A percentile compares a stretch with the other conserved stretches of the same genome.
Evolutionary conservation across 2,329 filamentous ascomycete species (phyloP).

Genomic region (Lachnellula hyalina): DNA sequence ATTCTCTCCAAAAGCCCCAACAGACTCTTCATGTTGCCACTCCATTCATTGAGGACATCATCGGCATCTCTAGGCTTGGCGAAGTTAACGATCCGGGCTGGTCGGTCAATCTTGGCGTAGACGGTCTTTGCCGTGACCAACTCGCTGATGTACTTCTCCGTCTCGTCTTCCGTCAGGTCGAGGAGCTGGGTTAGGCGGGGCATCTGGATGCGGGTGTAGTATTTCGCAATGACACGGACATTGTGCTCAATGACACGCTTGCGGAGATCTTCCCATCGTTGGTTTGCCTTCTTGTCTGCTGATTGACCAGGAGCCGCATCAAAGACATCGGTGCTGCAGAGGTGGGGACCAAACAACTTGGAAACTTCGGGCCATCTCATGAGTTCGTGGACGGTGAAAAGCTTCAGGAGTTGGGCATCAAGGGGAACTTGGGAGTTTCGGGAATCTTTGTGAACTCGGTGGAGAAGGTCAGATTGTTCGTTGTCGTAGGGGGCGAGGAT

Average conservation of each 20-base stretch:
- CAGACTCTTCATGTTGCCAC: slow-evolving; percentile 93
- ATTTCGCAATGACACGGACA: slow-evolving; percentile 93
- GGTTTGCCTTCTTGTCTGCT: slow-evolving; percentile 72
- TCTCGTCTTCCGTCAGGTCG: slow-evolving; percentile 90
- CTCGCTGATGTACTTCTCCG: slow-evolving; percentile 97
- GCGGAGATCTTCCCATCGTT: slow-evolving; percentile 88
- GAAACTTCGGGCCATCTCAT: slow-evolving; percentile 98
- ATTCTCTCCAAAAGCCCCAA: slow-evolving; percentile 82
- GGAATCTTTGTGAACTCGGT: slow-evolving; percentile 82
- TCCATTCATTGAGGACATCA: slow-evolving; percentile 97
- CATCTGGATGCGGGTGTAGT: slow-evolving; percentile 97
- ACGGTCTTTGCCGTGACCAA: slow-evolving; percentile 97
- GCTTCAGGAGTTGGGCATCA: slow-evolving; percentile 82
- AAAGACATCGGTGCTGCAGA: slow-evolving; percentile 88
- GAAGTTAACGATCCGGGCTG: slow-evolving; percentile 87
- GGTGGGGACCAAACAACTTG: slow-evolving; percentile 80
- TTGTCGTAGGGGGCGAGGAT: slow-evolving; percentile 97
- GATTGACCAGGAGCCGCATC: slow-evolving; percentile 59
- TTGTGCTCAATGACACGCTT: slow-evolving; percentile 99
- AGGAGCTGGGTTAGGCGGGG: slow-evolving; percentile 83
- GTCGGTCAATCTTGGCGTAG: slow-evolving; percentile 94
- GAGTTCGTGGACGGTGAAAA: slow-evolving; percentile 91
- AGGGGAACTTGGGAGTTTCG: slow-evolving; percentile 72
- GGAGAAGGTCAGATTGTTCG: slow-evolving; percentile 94
- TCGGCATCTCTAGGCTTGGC: slow-evolving; percentile 92